Base-by-base conservation (phyloP, 805 yeast species). In the Schwanniomyces pseudopolymorphus region DNA sequence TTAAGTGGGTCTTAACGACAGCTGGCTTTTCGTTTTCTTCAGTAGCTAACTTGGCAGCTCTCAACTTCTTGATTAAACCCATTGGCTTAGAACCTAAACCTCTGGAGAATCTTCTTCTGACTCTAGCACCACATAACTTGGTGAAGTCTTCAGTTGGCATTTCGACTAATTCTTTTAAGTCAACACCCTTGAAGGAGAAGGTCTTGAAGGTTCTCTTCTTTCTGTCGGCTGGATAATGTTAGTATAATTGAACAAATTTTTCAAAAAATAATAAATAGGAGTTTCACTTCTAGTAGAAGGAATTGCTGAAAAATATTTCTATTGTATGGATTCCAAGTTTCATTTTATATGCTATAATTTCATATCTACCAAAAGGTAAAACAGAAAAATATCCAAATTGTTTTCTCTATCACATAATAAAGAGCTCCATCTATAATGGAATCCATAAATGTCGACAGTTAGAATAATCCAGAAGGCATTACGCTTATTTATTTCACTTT, bases 141-240 rank as follows among this genome's bases (percentile, higher is more conserved):
- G 92, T 85, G 80, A 94, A 94, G 70, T 94, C 97, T 81, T 92
- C 97, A 67, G 90, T 88, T 76, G 89, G 80, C 84, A 92, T 80
- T 77, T 87, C 94, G 73, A 92, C 81, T 72, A 94, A 84, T 73
- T 92, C 89, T 70, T 85, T 85, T 72, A 94, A 87, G 76, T 91
- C 97, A 72, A 94, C 96, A 78, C 99, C 99, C 79, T 94, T 90
- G 96, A 82, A 94, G 65, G 96, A 85, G 88, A 91, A 91, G 81
- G 96, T 81, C 84, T 86, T 90, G 87, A 91, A 89, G 72, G 75
- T 74, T 87, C 96, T 85, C 89, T 85, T 89, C 86, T 85, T 87
- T 80, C 77, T 81, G 65, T 74, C 80, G 63, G 76, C 80, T 72
- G 70, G 58, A 42, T 31, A 26, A 17, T 49, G 31, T 58, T 58